A percentile compares a stretch with the other conserved stretches of the same genome.
Evolutionary conservation across 768 basidiomycete genomes (phyloP).

Genomic region (Mycena kentingensis): DNA sequence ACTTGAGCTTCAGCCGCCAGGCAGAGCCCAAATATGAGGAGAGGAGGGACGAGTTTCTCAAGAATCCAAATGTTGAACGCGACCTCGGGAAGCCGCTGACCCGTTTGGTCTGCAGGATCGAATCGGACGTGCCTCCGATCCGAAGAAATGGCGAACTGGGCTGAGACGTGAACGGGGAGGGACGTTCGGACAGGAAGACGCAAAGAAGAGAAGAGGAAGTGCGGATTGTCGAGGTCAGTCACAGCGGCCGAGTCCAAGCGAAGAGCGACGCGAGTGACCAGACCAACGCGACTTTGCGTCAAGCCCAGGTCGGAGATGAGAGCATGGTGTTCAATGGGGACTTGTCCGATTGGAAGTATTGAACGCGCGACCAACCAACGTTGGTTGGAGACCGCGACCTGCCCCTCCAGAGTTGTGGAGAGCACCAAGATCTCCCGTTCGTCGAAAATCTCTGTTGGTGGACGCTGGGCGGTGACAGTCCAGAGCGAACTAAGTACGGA

Average conservation of each 20-base stretch:
- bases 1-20: constrained; percentile 6
- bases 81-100: constrained; percentile 18
- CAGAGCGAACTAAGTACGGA: neutral
- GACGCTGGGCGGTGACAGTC: constrained; percentile 1
- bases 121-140: constrained; percentile 25
- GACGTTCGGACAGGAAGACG: constrained; percentile 24
- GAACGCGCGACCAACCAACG: constrained; percentile 16
- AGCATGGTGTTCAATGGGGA: constrained; percentile 4
- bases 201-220: constrained; percentile 24
- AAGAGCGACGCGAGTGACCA: constrained; percentile 14
- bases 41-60: constrained; percentile 16
- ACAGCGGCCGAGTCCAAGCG: neutral
- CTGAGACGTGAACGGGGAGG: constrained; percentile 24
- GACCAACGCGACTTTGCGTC: constrained; percentile 10
- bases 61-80: constrained; percentile 28
- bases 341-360: constrained; percentile 6
- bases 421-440: constrained; percentile 7
- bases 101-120: constrained; percentile 23
- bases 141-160: constrained; percentile 24
- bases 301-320: constrained; percentile 11
- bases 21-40: constrained; percentile 22
- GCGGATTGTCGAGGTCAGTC: neutral
- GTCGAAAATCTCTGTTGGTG: neutral
- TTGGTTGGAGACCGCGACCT: neutral
- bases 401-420: neutral